Percentiles rank a stretch among this genome's conserved stretches.
Evolutionary conservation across 768 basidiomycete genomes (phyloP).

Genomic region (Coprinopsis strossmayeri): DNA sequence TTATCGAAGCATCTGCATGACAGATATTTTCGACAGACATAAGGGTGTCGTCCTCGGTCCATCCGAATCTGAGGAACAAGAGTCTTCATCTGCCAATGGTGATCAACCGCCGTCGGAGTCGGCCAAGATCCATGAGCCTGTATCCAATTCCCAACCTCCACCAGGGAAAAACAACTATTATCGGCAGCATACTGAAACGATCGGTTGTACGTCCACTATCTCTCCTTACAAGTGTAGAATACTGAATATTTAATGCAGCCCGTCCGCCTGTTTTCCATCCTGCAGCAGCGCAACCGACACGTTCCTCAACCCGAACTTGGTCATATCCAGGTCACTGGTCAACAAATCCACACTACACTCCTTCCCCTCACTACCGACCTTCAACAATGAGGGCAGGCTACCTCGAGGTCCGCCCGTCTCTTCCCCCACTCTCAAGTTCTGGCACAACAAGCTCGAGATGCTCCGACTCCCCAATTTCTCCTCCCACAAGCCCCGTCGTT

Average conservation of each 20-base stretch:
- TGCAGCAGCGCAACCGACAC: too few species aligned
- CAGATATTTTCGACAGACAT: constrained; percentile 34
- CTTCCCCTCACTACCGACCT: constrained; percentile 46
- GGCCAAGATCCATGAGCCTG: too few species aligned
- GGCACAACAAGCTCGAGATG: neutral
- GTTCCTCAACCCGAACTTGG: too few species aligned
- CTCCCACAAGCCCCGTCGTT: too few species aligned
- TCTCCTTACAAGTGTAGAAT: constrained; percentile 11
- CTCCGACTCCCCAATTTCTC: too few species aligned
- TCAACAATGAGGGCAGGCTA: too few species aligned
- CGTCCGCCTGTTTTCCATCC: too few species aligned
- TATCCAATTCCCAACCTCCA: neutral
- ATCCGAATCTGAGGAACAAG: neutral
- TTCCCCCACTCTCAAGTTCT: neutral
- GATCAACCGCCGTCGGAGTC: too few species aligned
- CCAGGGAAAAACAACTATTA: constrained; percentile 46
- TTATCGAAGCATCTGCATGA: constrained; percentile 7
- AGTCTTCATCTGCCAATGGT: too few species aligned
- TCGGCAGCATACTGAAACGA: constrained; percentile 51
- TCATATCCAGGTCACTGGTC: constrained; percentile 19
- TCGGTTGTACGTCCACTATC: constrained; percentile 15
- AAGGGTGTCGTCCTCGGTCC: constrained; percentile 32
- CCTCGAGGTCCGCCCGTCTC: neutral
- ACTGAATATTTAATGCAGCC: too few species aligned
- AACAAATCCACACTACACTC: constrained; percentile 27